phyloP scores from a whole-genome alignment of 768 basidiomycete genomes.

The Lyophyllum decastes region DNA sequence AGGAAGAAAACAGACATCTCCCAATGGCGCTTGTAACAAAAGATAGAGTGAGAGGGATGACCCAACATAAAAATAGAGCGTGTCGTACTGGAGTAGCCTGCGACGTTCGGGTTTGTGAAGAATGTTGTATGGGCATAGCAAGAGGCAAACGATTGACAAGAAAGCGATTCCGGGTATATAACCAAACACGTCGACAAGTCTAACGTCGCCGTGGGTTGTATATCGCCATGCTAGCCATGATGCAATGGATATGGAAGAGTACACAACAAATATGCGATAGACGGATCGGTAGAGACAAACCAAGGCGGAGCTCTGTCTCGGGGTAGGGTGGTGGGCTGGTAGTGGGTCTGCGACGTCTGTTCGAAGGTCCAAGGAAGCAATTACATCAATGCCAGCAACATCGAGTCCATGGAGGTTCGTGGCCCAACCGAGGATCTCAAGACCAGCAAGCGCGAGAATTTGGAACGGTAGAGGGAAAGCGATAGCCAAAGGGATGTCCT shows the following conservation, averaged over 20 bases:
- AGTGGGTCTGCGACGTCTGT: constrained; percentile 31
- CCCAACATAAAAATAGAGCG: constrained; percentile 4
- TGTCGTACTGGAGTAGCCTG: constrained; percentile 74
- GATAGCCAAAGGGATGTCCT: constrained; percentile 51
- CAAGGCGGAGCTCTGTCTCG: constrained; percentile 36
- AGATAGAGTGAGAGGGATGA: neutral
- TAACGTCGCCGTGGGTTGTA: constrained; percentile 55
- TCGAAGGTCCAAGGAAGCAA: constrained; percentile 68
- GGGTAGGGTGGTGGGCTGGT: constrained; percentile 24
- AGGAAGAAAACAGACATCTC: constrained; percentile 72
- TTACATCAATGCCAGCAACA: constrained; percentile 71
- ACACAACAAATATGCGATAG: constrained; percentile 69
- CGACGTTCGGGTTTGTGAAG: constrained; percentile 72
- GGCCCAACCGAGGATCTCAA: constrained; percentile 90
- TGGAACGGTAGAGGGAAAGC: constrained; percentile 91
- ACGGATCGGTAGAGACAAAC: constrained; percentile 54
- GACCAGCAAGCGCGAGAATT: constrained; percentile 74
- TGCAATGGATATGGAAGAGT: constrained; percentile 57
- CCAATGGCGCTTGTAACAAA: constrained; percentile 55
- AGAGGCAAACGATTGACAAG: constrained; percentile 52
- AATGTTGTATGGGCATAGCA: constrained; percentile 70
- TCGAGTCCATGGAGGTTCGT: constrained; percentile 88
- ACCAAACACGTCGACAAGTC: constrained; percentile 72
- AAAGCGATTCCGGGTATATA: constrained; percentile 73
- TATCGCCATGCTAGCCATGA: constrained; percentile 73